These are phyloP conservation scores for Ustilago curta DNA, from an alignment of 1,284 basidiomycete species.

Conservation along the genomic window DNA sequence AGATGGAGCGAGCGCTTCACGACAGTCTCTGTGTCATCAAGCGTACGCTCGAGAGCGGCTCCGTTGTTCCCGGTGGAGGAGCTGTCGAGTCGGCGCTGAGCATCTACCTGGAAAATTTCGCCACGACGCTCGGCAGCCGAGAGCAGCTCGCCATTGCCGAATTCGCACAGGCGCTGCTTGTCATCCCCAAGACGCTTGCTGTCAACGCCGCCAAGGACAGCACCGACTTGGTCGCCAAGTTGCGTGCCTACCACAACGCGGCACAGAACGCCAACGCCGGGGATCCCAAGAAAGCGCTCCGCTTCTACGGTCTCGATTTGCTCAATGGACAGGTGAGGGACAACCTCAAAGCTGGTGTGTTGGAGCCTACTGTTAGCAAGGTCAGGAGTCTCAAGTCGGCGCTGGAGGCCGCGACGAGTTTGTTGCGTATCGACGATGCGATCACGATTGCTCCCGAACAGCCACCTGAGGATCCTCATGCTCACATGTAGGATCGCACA, in stretches of 20 bases:
- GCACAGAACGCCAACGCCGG: constrained; percentile 86
- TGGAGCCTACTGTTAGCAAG: constrained; percentile 97
- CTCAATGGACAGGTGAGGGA: constrained; percentile 94
- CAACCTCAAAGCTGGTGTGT: constrained; percentile 90
- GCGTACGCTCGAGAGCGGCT: constrained; percentile 93
- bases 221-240: constrained; percentile 95
- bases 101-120: constrained; percentile 99
- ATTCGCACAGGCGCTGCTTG: constrained; percentile 90
- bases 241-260: constrained; percentile 93
- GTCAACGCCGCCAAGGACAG: constrained; percentile 99
- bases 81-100: constrained; percentile 96
- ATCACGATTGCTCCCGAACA: constrained; percentile 64
- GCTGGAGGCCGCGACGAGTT: constrained; percentile 93
- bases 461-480: constrained; percentile 66
- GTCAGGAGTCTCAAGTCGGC: constrained; percentile 95
- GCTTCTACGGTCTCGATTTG: constrained; percentile 95
- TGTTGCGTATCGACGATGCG: constrained; percentile 92
- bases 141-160: constrained; percentile 99
- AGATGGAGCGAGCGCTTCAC: constrained; percentile 98
- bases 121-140: constrained; percentile 90
- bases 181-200: constrained; percentile 93
- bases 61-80: constrained; percentile 96
- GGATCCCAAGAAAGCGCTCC: constrained; percentile 93
- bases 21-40: constrained; percentile 96
- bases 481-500: constrained; percentile 59